Conservation (phyloP, 164 flowering plant species). For the Platanus orientalis region DNA sequence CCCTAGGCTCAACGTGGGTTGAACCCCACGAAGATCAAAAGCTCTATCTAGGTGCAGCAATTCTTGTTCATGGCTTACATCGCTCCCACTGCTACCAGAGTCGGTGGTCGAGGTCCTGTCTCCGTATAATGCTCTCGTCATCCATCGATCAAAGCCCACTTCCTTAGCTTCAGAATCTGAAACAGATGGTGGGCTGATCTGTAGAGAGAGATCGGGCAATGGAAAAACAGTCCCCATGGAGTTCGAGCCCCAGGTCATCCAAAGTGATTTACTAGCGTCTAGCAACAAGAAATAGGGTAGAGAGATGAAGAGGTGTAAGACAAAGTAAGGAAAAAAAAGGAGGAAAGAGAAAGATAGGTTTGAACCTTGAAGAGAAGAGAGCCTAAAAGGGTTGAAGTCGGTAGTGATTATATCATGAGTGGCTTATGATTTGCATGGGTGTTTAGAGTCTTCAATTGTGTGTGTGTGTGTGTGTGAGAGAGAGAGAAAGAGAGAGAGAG, state of each 20-base stretch:
- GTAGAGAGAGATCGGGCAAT: constrained; percentile 76
- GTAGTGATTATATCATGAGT: constrained; percentile 77
- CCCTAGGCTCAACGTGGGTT: constrained; percentile 60
- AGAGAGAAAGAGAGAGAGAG: constrained; percentile 15
- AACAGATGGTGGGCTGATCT: constrained; percentile 65
- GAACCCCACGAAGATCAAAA: constrained; percentile 12
- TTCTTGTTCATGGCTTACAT: constrained; percentile 61
- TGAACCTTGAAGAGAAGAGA: constrained; percentile 2
- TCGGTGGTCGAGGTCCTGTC: constrained; percentile 46
- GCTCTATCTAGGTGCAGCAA: constrained; percentile 20
- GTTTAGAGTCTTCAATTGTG: constrained; percentile 3
- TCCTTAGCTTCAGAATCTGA: constrained; percentile 22
- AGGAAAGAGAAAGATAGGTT: constrained; percentile 9
- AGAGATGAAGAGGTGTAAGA: neutral
- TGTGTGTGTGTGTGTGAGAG: neutral
- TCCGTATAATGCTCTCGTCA: constrained; percentile 19
- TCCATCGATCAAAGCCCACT: constrained; percentile 17
- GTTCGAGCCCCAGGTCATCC: constrained; percentile 18
- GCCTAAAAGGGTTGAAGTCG: neutral
- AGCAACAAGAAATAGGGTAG: neutral
- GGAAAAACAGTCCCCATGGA: constrained; percentile 28
- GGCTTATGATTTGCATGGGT: constrained; percentile 70
- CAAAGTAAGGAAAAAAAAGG: neutral
- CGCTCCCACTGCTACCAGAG: constrained; percentile 65
- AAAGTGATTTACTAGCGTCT: constrained; percentile 1